Base-by-base conservation (phyloP, 2,329 filamentous ascomycete species). In the Aspergillus bombycis region DNA sequence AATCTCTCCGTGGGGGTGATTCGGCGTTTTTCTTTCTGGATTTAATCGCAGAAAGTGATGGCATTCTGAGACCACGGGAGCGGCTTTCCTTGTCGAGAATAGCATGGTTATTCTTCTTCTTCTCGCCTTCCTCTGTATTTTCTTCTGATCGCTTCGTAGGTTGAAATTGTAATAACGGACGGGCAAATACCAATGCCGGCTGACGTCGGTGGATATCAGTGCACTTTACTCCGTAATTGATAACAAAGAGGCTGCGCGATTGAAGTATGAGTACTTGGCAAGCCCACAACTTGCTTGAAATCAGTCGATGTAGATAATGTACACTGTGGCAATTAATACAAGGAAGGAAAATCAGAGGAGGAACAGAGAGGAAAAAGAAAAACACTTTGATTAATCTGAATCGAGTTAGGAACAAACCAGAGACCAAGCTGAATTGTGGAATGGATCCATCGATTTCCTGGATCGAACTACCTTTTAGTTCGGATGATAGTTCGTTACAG, bases 41-140 rank as follows among this genome's bases (percentile, higher is more conserved):
- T 38, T 75, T 77, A 57, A 74, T 70, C 16, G 72, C 70, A 48
- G 74, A 72, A 9, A 76, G 68, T 19, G 75, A 76, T 0, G 75
- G 75, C 19, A 77, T 69, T 50, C 75, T 73, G 59, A 77, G 67
- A 53, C 75, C 75, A 8, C 71, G 70, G 16, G 74, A 70, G 57
- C 74, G 73, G 53, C 75, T 75, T 30, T 76, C 75, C n/a, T 74
- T 72, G 48, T 77, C 74, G 58, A 75, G 71, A 52, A 75, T 71
- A 11, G 73, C 73, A 11, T n/a, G 19, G 14, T 16, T 16, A 12
- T 48, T 14, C 5, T 48, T 8, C 12, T 26, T 48, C 11, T 26
- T 48, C 4, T 23, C 6, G 10, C 23, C 23, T 48, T 16, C 21
- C 52, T 38, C 34, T 19, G 38, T 19, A n/a, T 19, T 8, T n/a